phyloP scores from a whole-genome alignment of 2,329 filamentous ascomycete genomes.

The Penicillium expansum region DNA sequence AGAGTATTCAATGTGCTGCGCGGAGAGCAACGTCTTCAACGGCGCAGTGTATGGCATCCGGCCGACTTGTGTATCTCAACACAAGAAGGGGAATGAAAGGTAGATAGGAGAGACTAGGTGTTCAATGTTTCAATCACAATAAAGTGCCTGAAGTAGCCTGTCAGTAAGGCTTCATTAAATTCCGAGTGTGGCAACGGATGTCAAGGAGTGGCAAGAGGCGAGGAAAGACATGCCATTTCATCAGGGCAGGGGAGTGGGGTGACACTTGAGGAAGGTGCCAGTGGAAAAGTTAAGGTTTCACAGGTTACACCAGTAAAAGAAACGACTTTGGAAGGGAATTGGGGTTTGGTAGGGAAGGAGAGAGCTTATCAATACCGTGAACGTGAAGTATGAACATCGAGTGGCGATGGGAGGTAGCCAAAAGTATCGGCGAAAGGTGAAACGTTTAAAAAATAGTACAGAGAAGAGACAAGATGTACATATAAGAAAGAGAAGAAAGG shows the following conservation, averaged over 20 bases:
- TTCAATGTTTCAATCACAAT: slow-evolving; percentile 10
- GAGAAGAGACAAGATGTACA: slow-evolving; percentile 4
- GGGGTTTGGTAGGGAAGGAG: too few species aligned
- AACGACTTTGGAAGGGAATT: neutral
- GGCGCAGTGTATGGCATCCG: slow-evolving; percentile 54
- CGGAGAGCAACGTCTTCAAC: slow-evolving; percentile 56
- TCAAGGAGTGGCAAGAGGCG: slow-evolving; percentile 9
- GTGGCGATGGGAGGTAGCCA: slow-evolving; percentile 1
- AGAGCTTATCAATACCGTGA: slow-evolving; percentile 8
- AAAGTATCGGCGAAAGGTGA: neutral
- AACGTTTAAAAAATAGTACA: neutral
- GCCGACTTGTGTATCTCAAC: slow-evolving; percentile 36
- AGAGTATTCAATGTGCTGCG: slow-evolving; percentile 50
- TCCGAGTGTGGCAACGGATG: slow-evolving; percentile 11
- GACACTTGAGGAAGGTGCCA: slow-evolving; percentile 16
- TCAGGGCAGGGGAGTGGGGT: slow-evolving; percentile 1
- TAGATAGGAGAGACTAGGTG: neutral
- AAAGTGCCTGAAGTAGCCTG: slow-evolving; percentile 5
- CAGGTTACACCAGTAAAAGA: slow-evolving; percentile 19
- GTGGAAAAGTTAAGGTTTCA: slow-evolving; percentile 19
- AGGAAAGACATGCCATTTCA: slow-evolving; percentile 10
- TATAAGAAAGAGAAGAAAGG: neutral
- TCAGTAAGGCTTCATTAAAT: slow-evolving; percentile 10
- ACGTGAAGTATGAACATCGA: neutral
- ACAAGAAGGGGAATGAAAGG: slow-evolving; percentile 23